phyloP scores from a whole-genome alignment of 306 rosid genomes.

The Bauhinia variegata region DNA sequence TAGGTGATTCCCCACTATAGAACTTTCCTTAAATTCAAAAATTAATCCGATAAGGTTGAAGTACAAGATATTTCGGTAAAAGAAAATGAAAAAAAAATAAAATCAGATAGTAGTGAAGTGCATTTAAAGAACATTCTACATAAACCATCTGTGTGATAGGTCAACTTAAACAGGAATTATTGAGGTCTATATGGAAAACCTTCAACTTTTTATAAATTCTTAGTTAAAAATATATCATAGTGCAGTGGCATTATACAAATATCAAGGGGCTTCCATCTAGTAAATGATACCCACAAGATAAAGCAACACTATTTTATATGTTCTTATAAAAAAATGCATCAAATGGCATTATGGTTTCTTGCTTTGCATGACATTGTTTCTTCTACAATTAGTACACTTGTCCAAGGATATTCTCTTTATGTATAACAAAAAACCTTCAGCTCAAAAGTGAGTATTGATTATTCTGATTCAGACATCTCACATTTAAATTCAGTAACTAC shows the following conservation, averaged over 20 bases:
- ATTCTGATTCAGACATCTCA: too few species aligned
- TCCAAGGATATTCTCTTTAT: not conserved
- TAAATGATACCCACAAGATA: not conserved
- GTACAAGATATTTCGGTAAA: slow-evolving; percentile 36
- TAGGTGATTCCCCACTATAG: slow-evolving; percentile 63
- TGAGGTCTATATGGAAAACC: slow-evolving; percentile 34
- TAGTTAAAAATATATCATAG: slow-evolving; percentile 8
- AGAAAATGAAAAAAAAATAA: not conserved
- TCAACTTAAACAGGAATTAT: slow-evolving; percentile 23
- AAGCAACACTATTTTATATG: not conserved
- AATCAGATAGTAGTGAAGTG: slow-evolving; percentile 42
- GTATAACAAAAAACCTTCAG: not conserved
- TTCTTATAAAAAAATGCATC: not conserved
- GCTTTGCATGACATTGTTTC: slow-evolving; percentile 13
- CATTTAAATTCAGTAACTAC: too few species aligned
- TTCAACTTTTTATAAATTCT: slow-evolving; percentile 24
- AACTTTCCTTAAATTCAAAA: slow-evolving; percentile 46
- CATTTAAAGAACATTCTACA: slow-evolving; percentile 40
- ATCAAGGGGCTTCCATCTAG: not conserved
- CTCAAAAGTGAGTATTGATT: too few species aligned
- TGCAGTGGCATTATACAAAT: slow-evolving; percentile 20
- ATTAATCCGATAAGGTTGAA: slow-evolving; percentile 50
- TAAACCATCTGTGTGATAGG: slow-evolving; percentile 13
- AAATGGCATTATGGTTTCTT: not conserved
- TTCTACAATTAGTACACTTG: slow-evolving; percentile 2